phyloP scores from a whole-genome alignment of 2,329 filamentous ascomycete genomes.

The Botrytis deweyae region DNA sequence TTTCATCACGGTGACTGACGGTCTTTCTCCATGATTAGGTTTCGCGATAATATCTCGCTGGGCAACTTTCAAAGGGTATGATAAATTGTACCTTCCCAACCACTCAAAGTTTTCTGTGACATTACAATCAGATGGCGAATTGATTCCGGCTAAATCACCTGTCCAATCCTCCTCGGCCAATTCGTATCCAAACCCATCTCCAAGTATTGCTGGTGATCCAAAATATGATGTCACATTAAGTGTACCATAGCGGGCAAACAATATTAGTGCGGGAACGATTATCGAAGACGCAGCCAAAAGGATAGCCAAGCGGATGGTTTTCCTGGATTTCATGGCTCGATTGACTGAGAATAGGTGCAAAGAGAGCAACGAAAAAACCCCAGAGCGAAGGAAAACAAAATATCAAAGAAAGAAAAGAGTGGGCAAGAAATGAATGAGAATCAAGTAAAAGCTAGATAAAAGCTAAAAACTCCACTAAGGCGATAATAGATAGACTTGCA shows the following conservation, averaged over 20 bases:
- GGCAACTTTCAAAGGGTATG: slow-evolving; percentile 35
- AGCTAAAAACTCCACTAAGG: neutral
- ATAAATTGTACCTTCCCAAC: slow-evolving; percentile 31
- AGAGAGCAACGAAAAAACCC: neutral
- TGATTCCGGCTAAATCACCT: neutral
- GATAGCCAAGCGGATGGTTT: neutral
- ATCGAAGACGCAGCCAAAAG: slow-evolving; percentile 4
- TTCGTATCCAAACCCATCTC: neutral
- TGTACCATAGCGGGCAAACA: slow-evolving; percentile 1
- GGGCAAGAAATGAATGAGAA: neutral
- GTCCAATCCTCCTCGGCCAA: neutral
- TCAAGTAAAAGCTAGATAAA: neutral
- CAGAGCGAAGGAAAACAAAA: neutral
- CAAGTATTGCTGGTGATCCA: neutral
- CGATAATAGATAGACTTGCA: neutral
- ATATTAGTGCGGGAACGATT: neutral
- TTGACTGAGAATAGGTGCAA: neutral
- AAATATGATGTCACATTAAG: slow-evolving; percentile 2
- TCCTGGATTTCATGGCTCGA: slow-evolving; percentile 14
- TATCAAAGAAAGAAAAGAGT: neutral
- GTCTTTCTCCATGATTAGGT: slow-evolving; percentile 25
- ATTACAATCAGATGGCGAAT: neutral
- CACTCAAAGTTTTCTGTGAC: slow-evolving; percentile 1
- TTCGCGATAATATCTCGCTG: slow-evolving; percentile 35
- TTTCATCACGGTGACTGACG: slow-evolving; percentile 33